These are phyloP conservation scores for Alternaria triticimaculans DNA, from an alignment of 2,329 filamentous ascomycete genomes.

Conservation along the genomic window DNA sequence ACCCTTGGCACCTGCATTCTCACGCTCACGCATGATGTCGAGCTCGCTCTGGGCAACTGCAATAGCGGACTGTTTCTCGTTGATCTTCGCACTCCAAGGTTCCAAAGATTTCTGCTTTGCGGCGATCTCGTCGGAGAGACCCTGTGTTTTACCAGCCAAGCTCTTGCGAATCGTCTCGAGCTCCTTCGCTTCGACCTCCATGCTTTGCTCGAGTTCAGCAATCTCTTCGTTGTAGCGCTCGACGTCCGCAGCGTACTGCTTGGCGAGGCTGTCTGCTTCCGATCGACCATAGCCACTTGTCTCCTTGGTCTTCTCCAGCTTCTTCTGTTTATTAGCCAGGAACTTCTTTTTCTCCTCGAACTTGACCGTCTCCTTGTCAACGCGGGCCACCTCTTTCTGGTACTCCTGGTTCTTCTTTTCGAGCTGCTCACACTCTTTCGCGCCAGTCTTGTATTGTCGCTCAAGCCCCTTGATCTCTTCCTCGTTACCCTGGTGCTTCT, in stretches of 20 bases:
- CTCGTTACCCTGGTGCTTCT: conserved; percentile 90
- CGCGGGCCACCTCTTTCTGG: conserved; percentile 86
- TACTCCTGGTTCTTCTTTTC: conserved; percentile 82
- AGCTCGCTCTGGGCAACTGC: conserved; percentile 95
- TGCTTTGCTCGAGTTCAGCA: conserved; percentile 73
- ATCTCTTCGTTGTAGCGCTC: conserved; percentile 78
- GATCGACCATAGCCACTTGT: conserved; percentile 75
- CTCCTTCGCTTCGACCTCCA: conserved; percentile 81
- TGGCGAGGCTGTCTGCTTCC: conserved; percentile 78
- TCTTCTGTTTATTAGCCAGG: conserved; percentile 86
- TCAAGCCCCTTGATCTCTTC: conserved; percentile 89
- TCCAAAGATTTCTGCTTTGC: conserved; percentile 92
- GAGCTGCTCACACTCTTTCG: conserved; percentile 80
- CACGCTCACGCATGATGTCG: conserved; percentile 87
- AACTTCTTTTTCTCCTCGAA: conserved; percentile 99
- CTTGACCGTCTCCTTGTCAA: conserved; percentile 96
- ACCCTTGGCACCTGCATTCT: conserved; percentile 83
- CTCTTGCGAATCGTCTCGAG: conserved; percentile 82
- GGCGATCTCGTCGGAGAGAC: conserved; percentile 89
- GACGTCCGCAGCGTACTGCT: conserved; percentile 80
- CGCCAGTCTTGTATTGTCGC: conserved; percentile 80
- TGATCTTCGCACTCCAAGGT: conserved; percentile 97
- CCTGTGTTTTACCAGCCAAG: conserved; percentile 94
- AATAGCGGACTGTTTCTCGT: conserved; percentile 91
- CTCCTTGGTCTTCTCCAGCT: conserved; percentile 85